A percentile compares a stretch with the other conserved stretches of the same genome.
Evolutionary conservation across 2,329 filamentous ascomycete species (phyloP).

Genomic region (Pseudogymnoascus destructans): DNA sequence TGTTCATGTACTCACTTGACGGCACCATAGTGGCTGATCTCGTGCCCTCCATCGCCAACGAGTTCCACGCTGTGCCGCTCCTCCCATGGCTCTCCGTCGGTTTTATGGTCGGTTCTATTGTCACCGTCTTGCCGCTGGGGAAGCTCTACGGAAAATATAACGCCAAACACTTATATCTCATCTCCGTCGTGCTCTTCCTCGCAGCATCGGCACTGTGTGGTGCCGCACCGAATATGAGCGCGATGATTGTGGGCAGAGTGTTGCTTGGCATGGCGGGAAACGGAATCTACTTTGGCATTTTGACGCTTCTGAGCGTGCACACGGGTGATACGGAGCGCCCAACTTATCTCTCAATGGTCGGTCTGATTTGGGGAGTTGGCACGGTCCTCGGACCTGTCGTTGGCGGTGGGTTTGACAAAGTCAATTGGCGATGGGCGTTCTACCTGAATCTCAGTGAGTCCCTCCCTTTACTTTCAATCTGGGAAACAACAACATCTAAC

Average conservation of each 20-base stretch:
- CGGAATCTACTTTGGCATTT: slow-evolving; percentile 2
- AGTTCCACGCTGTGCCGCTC: slow-evolving; percentile 19
- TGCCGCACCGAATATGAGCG: slow-evolving; percentile 19
- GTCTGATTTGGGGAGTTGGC: slow-evolving; percentile 16
- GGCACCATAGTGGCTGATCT: slow-evolving; percentile 19
- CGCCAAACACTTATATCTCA: slow-evolving; percentile 11
- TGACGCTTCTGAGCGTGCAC: slow-evolving; percentile 16
- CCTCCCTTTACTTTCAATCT: background rate
- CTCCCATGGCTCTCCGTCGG: slow-evolving; percentile 19
- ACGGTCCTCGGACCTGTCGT: slow-evolving; percentile 17
- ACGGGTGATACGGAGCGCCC: slow-evolving; percentile 12
- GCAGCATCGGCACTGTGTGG: slow-evolving; percentile 20
- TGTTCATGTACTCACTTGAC: slow-evolving; percentile 10
- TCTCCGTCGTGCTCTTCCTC: slow-evolving; percentile 9
- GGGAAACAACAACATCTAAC: background rate
- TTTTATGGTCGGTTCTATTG: slow-evolving; percentile 30
- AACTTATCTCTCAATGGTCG: slow-evolving; percentile 15
- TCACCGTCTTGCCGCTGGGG: slow-evolving; percentile 37
- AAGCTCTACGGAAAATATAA: slow-evolving; percentile 29
- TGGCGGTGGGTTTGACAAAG: slow-evolving; percentile 26
- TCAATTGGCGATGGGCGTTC: slow-evolving; percentile 29
- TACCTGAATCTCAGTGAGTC: slow-evolving; percentile 22
- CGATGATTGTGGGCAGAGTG: slow-evolving; percentile 21
- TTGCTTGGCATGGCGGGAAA: slow-evolving; percentile 18
- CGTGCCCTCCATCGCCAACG: slow-evolving; percentile 18